Percentiles rank a stretch among this genome's conserved stretches.
Evolutionary conservation across 1,284 basidiomycete species (phyloP).

Genomic region (Stereum hirsutum): DNA sequence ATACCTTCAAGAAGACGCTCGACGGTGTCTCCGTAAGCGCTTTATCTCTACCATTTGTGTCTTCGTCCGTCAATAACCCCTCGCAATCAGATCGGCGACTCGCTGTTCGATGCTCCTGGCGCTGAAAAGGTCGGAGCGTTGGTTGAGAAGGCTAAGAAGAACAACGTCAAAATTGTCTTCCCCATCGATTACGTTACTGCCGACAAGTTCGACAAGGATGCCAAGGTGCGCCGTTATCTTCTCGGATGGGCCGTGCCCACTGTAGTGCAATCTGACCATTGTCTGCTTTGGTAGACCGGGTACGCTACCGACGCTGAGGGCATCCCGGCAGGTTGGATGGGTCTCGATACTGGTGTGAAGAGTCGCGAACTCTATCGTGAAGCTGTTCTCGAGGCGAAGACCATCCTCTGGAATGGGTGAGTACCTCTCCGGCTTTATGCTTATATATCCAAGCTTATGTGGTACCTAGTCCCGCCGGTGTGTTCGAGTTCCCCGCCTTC

Average conservation of each 20-base stretch:
- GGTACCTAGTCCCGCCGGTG: conserved; percentile 73
- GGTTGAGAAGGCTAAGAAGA: conserved; percentile 89
- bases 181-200: conserved; percentile 93
- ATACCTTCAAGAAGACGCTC: conserved; percentile 97
- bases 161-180: conserved; percentile 93
- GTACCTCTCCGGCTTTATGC: conserved; percentile 8
- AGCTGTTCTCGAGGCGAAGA: conserved; percentile 86
- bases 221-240: conserved; percentile 43
- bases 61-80: conserved; percentile 7
- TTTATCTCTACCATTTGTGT: conserved; percentile 1
- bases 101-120: conserved; percentile 89
- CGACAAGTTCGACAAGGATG: conserved; percentile 93
- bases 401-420: conserved; percentile 97
- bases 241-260: neutral
- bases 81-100: conserved; percentile 75
- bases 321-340: conserved; percentile 93
- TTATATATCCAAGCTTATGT: neutral
- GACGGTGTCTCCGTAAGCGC: conserved; percentile 59
- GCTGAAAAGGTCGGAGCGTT: conserved; percentile 81
- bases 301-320: conserved; percentile 76
- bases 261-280: neutral
- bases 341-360: conserved; percentile 84
- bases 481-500: conserved; percentile 95
- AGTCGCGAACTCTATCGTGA: conserved; percentile 74
- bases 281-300: conserved; percentile 42